These are phyloP conservation scores for Aspergillus diversus DNA, from an alignment of 495 filamentous ascomycete species.

Conservation along the genomic window DNA sequence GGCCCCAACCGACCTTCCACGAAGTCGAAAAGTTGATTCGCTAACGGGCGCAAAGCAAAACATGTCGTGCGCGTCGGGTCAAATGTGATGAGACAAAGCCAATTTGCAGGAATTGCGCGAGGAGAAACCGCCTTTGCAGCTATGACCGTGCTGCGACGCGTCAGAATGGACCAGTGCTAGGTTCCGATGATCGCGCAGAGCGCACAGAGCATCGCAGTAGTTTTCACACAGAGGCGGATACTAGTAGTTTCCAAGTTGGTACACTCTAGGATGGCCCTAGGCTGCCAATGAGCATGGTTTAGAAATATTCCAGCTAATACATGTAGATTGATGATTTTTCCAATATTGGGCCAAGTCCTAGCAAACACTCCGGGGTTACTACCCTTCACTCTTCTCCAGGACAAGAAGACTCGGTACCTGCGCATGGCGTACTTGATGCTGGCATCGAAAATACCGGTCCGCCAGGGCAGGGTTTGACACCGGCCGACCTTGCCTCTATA, in stretches of 20 bases:
- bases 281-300: neutral
- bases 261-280: neutral
- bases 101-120: conserved; percentile 8
- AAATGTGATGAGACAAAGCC: conserved; percentile 15
- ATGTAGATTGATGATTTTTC: neutral
- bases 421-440: neutral
- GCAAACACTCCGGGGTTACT: neutral
- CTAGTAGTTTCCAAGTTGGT: neutral
- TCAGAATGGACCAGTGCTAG: neutral
- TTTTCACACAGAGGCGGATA: no score
- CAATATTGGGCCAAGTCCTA: neutral
- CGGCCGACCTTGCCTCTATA: neutral
- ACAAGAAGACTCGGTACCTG: neutral
- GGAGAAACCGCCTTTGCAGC: neutral
- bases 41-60: neutral
- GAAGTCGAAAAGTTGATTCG: no score
- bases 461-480: neutral
- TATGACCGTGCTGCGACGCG: neutral
- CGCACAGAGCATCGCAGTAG: no score
- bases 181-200: neutral
- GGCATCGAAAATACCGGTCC: neutral
- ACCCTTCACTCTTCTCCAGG: neutral
- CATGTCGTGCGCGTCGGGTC: conserved; percentile 12
- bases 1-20: no score
- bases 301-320: neutral